Conservation (phyloP, 140 eudicot genomes). For the Oenanthe javanica region DNA sequence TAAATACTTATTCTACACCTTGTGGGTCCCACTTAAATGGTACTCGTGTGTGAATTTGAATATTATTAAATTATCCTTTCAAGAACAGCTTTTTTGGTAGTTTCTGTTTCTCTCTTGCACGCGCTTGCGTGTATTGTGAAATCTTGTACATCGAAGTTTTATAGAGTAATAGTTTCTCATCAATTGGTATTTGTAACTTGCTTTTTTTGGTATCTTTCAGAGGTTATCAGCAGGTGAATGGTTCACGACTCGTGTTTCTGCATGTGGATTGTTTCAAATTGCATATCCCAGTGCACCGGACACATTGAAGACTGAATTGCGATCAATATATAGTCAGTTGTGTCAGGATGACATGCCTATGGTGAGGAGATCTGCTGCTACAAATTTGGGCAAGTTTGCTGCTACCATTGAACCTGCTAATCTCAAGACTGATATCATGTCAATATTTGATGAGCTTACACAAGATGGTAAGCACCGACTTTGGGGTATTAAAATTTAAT, state of each 20-base stretch:
- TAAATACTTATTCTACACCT: not conserved
- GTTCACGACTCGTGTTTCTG: conserved; percentile 99
- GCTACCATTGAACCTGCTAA: conserved; percentile 87
- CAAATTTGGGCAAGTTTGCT: conserved; percentile 96
- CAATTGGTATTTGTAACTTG: not conserved
- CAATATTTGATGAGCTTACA: conserved; percentile 88
- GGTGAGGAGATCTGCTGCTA: conserved; percentile 99
- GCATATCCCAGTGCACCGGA: conserved; percentile 96
- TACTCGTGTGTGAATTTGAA: not conserved
- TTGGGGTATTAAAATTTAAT: not conserved
- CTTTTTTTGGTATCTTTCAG: conserved; percentile 27
- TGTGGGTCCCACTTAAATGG: not conserved
- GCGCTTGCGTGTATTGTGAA: not conserved
- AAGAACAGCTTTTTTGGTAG: not conserved
- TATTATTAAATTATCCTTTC: not conserved
- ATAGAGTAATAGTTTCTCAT: not conserved
- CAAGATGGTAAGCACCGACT: conserved; percentile 63
- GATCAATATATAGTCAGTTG: conserved; percentile 78
- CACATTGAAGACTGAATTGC: conserved; percentile 64
- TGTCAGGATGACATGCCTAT: conserved; percentile 99
- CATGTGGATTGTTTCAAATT: conserved; percentile 92
- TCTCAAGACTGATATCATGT: conserved; percentile 85
- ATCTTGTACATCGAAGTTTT: not conserved
- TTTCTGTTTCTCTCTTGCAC: not conserved
- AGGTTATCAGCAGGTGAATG: conserved; percentile 98